These are phyloP conservation scores for Sequoia sempervirens DNA, from an alignment of 75 land plant genomes.

Conservation along the genomic window DNA sequence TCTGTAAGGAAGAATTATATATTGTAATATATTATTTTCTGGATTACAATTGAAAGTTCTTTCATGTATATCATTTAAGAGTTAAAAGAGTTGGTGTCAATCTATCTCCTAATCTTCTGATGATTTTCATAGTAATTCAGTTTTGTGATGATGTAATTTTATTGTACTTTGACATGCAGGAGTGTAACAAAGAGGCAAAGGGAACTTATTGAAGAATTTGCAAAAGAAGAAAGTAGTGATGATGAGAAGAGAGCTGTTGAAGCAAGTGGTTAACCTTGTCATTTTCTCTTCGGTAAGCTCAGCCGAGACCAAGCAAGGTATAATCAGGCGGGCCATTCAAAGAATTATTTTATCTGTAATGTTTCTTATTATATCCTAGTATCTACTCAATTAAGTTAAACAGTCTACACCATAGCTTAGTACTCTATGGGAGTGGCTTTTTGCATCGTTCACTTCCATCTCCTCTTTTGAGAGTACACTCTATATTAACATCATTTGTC, in stretches of 20 bases:
- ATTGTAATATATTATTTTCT: neutral
- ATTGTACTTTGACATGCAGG: conserved; percentile 32
- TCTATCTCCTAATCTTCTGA: neutral
- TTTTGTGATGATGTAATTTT: conserved; percentile 13
- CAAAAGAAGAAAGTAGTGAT: conserved; percentile 73
- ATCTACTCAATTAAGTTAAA: neutral
- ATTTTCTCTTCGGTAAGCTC: neutral
- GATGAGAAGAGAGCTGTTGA: conserved; percentile 48
- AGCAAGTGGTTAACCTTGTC: conserved; percentile 26
- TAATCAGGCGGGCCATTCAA: neutral
- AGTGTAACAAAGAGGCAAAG: conserved; percentile 70
- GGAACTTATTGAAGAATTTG: conserved; percentile 76
- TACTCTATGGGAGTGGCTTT: neutral
- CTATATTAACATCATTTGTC: neutral
- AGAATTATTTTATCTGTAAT: neutral
- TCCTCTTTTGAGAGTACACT: neutral
- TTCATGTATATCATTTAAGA: neutral
- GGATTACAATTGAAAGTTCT: neutral
- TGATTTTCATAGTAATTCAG: neutral
- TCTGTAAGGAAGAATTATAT: neutral
- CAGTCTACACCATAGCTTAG: neutral
- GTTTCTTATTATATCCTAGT: neutral
- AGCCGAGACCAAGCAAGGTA: neutral
- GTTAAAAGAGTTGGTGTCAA: neutral
- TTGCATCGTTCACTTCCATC: neutral